phyloP scores from a whole-genome alignment of 192 early-diverging fungal genomes.

The Podila epicladia region DNA sequence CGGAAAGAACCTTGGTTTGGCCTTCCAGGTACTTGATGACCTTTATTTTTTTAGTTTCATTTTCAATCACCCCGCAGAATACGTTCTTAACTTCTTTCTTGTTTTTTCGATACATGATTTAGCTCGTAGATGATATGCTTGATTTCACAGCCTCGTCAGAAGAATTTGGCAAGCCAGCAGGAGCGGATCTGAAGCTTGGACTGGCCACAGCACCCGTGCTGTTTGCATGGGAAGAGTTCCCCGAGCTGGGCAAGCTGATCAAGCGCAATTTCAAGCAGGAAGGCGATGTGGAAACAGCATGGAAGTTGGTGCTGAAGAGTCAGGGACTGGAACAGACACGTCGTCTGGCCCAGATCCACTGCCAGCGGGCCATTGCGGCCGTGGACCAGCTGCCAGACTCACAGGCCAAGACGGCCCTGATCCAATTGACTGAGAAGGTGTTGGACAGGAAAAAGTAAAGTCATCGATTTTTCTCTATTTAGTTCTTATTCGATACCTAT shows the following conservation, averaged over 20 bases:
- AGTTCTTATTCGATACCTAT: neutral
- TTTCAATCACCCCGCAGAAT: neutral
- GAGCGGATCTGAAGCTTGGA: slow-evolving; percentile 89
- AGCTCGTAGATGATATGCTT: slow-evolving; percentile 91
- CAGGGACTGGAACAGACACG: slow-evolving; percentile 81
- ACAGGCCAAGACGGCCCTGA: slow-evolving; percentile 78
- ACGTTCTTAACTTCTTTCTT: neutral
- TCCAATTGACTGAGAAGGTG: slow-evolving; percentile 83
- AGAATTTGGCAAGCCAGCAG: slow-evolving; percentile 90
- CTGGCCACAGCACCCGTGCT: slow-evolving; percentile 94
- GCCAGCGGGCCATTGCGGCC: slow-evolving; percentile 76
- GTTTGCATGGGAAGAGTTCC: slow-evolving; percentile 90
- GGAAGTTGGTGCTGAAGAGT: slow-evolving; percentile 80
- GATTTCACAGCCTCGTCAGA: slow-evolving; percentile 84
- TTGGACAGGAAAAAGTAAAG: slow-evolving; percentile 81
- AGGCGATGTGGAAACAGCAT: slow-evolving; percentile 84
- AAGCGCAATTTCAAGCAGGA: slow-evolving; percentile 83
- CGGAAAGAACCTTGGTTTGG: slow-evolving; percentile 91
- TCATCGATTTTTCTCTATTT: neutral
- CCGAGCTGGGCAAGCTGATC: slow-evolving; percentile 85
- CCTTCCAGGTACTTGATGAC: slow-evolving; percentile 80
- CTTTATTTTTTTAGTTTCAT: neutral
- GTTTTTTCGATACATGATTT: slow-evolving; percentile 22
- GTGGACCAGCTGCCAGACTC: slow-evolving; percentile 75
- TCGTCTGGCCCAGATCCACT: slow-evolving; percentile 78